These are phyloP conservation scores for Teunomyces kruisii DNA, from an alignment of 805 yeast species.

Conservation along the genomic window DNA sequence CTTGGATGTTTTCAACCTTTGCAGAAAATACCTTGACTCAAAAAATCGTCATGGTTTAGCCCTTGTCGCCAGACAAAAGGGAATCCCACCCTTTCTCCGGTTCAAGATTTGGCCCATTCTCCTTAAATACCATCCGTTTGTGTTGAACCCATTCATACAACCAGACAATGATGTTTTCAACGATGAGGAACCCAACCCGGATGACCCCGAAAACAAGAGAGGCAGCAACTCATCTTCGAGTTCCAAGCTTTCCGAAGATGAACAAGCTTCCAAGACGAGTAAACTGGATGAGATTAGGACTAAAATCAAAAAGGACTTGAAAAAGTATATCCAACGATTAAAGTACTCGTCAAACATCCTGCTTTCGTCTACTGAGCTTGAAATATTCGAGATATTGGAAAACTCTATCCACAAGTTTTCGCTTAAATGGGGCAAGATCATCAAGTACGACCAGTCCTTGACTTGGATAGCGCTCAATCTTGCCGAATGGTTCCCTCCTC, in stretches of 20 bases:
- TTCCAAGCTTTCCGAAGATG: slow-evolving; percentile 1
- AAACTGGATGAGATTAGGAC: slow-evolving; percentile 21
- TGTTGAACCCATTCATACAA: slow-evolving; percentile 67
- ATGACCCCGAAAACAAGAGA: slow-evolving; percentile 9
- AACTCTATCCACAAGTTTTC: slow-evolving; percentile 63
- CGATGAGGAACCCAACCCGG: slow-evolving; percentile 11
- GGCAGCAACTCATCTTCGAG: slow-evolving; percentile 6
- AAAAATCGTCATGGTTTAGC: slow-evolving; percentile 78
- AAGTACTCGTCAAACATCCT: slow-evolving; percentile 28
- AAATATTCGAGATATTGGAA: slow-evolving; percentile 57
- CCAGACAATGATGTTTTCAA: slow-evolving; percentile 48
- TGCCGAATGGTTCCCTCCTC: slow-evolving; percentile 86
- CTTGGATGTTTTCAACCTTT: slow-evolving; percentile 49
- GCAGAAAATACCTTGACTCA: slow-evolving; percentile 53
- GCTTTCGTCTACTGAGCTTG: slow-evolving; percentile 46
- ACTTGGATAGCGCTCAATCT: slow-evolving; percentile 86
- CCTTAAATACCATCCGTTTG: slow-evolving; percentile 82
- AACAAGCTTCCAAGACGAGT: background rate
- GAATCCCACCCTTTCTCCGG: slow-evolving; percentile 81
- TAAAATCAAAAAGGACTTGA: slow-evolving; percentile 55
- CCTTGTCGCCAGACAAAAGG: slow-evolving; percentile 74
- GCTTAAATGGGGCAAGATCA: slow-evolving; percentile 73
- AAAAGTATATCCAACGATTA: slow-evolving; percentile 56
- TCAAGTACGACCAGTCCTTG: slow-evolving; percentile 77
- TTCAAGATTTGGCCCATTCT: slow-evolving; percentile 82